phyloP scores from a whole-genome alignment of 148 eudicot genomes.

The Rhododendron ovatum region DNA sequence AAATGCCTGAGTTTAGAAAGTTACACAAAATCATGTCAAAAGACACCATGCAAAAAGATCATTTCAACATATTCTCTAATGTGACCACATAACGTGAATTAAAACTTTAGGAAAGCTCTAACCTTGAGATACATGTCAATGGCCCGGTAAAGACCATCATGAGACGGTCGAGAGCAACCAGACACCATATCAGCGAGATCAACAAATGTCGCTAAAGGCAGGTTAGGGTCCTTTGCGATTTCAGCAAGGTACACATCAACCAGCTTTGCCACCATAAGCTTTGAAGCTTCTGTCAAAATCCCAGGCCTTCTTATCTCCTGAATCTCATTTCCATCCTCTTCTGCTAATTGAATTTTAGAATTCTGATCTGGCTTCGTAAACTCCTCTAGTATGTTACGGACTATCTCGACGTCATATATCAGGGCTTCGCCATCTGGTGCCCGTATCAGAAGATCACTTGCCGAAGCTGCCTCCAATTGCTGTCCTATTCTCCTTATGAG shows the following conservation, averaged over 20 bases:
- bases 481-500: slow-evolving; percentile 68
- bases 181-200: slow-evolving; percentile 77
- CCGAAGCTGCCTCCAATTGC: slow-evolving; percentile 83
- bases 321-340: slow-evolving; percentile 28
- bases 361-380: slow-evolving; percentile 50
- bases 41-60: slow-evolving; percentile 5
- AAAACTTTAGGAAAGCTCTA: slow-evolving; percentile 9
- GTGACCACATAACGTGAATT: neutral
- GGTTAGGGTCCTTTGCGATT: slow-evolving; percentile 72
- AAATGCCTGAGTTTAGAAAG: neutral
- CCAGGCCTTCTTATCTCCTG: slow-evolving; percentile 36
- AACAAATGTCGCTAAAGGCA: slow-evolving; percentile 52
- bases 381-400: slow-evolving; percentile 57
- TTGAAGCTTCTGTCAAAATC: slow-evolving; percentile 85
- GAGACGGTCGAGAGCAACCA: slow-evolving; percentile 61
- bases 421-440: slow-evolving; percentile 40
- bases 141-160: slow-evolving; percentile 88
- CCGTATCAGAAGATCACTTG: slow-evolving; percentile 60
- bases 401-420: slow-evolving; percentile 56
- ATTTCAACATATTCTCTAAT: neutral
- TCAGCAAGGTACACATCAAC: slow-evolving; percentile 77
- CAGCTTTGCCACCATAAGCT: slow-evolving; percentile 88
- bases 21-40: neutral
- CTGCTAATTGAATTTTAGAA: slow-evolving; percentile 32
- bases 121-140: slow-evolving; percentile 93